phyloP scores from a whole-genome alignment of 2,329 filamentous ascomycete species.

The Pseudogymnoascus sp. region DNA sequence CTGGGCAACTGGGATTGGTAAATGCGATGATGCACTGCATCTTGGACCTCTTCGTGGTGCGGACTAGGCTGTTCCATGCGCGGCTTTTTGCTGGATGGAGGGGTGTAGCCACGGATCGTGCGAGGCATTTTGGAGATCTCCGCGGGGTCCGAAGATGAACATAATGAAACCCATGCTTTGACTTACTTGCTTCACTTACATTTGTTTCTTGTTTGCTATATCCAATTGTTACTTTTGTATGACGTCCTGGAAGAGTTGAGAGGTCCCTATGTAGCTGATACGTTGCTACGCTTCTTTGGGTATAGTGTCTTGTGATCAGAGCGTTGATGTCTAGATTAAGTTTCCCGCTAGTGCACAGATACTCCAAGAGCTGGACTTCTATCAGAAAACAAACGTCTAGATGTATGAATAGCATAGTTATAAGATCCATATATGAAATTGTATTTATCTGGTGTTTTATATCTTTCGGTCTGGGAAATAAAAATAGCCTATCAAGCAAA shows the following conservation, averaged over 20 bases:
- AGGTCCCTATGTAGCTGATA: neutral
- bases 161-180: neutral
- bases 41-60: neutral
- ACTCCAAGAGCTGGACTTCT: neutral
- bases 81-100: neutral
- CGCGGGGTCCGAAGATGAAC: neutral
- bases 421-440: neutral
- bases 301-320: neutral
- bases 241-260: neutral
- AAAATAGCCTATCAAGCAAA: too few species aligned
- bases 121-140: neutral
- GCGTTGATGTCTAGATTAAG: neutral
- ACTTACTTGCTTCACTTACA: neutral
- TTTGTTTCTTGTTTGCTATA: neutral
- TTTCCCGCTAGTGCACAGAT: neutral
- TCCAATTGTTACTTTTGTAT: neutral
- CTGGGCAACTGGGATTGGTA: neutral
- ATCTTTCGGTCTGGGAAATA: too few species aligned
- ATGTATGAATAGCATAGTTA: neutral
- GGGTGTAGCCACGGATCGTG: neutral
- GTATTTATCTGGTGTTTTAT: too few species aligned
- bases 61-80: neutral
- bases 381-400: neutral
- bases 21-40: slow-evolving; percentile 2
- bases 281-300: slow-evolving; percentile 1